Conservation (phyloP, 768 basidiomycete genomes). For the Chiua virens region DNA sequence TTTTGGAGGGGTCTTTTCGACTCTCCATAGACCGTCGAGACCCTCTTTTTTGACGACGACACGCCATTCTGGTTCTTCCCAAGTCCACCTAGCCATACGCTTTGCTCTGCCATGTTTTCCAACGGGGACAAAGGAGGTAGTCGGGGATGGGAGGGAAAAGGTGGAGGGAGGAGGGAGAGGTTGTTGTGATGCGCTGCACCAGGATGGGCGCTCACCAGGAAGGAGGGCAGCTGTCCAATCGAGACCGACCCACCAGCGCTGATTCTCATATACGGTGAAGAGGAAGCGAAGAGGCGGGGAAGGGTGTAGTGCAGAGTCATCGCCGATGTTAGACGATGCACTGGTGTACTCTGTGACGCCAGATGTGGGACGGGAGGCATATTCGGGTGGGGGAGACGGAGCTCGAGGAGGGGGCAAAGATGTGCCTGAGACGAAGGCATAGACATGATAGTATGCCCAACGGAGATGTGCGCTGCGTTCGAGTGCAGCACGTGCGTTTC, state of each 20-base stretch:
- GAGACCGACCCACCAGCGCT: constrained; percentile 97
- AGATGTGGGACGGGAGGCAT: constrained; percentile 25
- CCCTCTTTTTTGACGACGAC: constrained; percentile 64
- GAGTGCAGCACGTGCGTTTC: constrained; percentile 52
- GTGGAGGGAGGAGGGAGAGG: constrained; percentile 68
- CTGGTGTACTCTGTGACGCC: constrained; percentile 17
- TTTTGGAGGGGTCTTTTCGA: constrained; percentile 63
- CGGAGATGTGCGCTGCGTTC: constrained; percentile 68
- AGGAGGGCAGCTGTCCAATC: constrained; percentile 95
- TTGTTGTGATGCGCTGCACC: constrained; percentile 63
- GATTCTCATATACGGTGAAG: constrained; percentile 92
- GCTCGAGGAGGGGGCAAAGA: constrained; percentile 44
- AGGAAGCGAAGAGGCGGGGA: constrained; percentile 61
- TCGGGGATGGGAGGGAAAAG: constrained; percentile 64
- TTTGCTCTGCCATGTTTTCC: constrained; percentile 53
- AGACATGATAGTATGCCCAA: constrained; percentile 54
- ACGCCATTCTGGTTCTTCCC: constrained; percentile 92
- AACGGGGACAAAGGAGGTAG: constrained; percentile 54
- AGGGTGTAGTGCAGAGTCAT: constrained; percentile 18
- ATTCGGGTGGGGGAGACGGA: constrained; percentile 32
- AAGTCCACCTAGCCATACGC: constrained; percentile 79
- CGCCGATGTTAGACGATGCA: constrained; percentile 12
- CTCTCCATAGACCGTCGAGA: constrained; percentile 47
- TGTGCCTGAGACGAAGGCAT: constrained; percentile 54
- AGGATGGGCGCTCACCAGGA: constrained; percentile 86